Conservation (phyloP, 1,284 basidiomycete species). For the Bjerkandera adusta region DNA sequence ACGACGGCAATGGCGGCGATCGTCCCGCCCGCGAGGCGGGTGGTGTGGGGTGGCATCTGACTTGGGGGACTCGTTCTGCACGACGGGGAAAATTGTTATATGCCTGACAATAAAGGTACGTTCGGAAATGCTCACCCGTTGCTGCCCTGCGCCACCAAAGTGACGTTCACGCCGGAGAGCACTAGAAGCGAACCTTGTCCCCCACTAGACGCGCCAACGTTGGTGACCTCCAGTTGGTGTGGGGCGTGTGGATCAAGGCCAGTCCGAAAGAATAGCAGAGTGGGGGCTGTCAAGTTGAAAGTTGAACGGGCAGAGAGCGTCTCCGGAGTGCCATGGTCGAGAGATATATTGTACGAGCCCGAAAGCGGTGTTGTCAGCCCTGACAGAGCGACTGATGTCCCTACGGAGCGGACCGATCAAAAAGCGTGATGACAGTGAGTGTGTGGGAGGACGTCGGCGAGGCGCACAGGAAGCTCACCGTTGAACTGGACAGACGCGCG, state of each 20-base stretch:
- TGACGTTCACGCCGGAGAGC: conserved; percentile 39
- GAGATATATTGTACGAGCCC: conserved; percentile 55
- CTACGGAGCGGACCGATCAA: conserved; percentile 31
- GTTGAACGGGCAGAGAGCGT: conserved; percentile 49
- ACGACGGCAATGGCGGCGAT: conserved; percentile 63
- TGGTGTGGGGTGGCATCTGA: too few relatives aligned
- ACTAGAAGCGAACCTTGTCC: conserved; percentile 37
- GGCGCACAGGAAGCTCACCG: conserved; percentile 12
- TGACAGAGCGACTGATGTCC: conserved; percentile 54
- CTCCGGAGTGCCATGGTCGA: conserved; percentile 47
- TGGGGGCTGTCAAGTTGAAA: conserved; percentile 45
- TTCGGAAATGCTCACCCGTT: conserved; percentile 32
- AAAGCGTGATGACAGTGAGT: conserved; percentile 13
- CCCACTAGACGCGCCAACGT: conserved; percentile 36
- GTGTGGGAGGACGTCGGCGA: conserved; percentile 15
- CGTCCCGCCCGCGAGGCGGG: conserved; percentile 53
- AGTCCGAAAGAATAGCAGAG: conserved; percentile 58
- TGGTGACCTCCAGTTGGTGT: conserved; percentile 55
- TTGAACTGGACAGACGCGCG: conserved; percentile 18
- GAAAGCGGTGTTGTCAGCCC: conserved; percentile 53
- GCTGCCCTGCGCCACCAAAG: conserved; percentile 29
- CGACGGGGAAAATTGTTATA: too few relatives aligned
- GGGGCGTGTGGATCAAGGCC: conserved; percentile 48
- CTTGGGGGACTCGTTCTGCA: conserved; percentile 11
- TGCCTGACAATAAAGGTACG: conserved; percentile 3